phyloP scores from a whole-genome alignment of 306 rosid species.

The Clitoria ternatea region DNA sequence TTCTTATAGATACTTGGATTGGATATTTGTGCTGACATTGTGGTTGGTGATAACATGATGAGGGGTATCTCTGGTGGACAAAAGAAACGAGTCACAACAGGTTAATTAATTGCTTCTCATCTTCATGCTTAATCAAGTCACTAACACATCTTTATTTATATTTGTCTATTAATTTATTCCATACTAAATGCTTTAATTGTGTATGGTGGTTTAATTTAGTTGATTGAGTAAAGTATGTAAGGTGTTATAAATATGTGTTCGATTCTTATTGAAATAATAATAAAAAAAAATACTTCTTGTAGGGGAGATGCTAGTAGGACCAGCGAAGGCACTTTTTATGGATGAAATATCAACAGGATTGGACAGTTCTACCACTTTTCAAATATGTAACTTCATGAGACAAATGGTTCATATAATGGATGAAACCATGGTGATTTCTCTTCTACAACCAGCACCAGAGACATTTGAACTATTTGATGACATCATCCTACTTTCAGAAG shows the following conservation, averaged over 20 bases:
- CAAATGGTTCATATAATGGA: conserved; percentile 85
- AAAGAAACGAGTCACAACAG: conserved; percentile 46
- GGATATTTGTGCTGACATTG: conserved; percentile 40
- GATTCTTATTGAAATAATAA: too few relatives aligned
- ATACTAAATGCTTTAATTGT: conserved; percentile 41
- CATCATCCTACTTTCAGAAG: conserved; percentile 61
- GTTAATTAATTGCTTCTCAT: conserved; percentile 7
- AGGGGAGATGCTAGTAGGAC: conserved; percentile 91
- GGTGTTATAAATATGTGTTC: too few relatives aligned
- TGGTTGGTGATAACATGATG: conserved; percentile 38
- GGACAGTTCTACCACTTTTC: conserved; percentile 85
- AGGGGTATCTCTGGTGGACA: conserved; percentile 53
- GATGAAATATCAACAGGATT: conserved; percentile 87
- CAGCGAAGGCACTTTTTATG: conserved; percentile 73
- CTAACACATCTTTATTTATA: too few relatives aligned
- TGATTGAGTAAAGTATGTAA: too few relatives aligned
- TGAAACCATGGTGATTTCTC: conserved; percentile 64
- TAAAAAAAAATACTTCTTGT: too few relatives aligned
- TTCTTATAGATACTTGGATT: conserved; percentile 36
- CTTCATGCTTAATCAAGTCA: too few relatives aligned
- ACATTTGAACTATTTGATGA: conserved; percentile 54
- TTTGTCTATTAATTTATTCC: neutral
- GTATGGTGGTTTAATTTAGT: too few relatives aligned
- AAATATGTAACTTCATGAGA: conserved; percentile 65
- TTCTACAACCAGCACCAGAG: conserved; percentile 53